Base-by-base conservation (phyloP, 2,329 filamentous ascomycete genomes). In the Colletotrichum caudatum region DNA sequence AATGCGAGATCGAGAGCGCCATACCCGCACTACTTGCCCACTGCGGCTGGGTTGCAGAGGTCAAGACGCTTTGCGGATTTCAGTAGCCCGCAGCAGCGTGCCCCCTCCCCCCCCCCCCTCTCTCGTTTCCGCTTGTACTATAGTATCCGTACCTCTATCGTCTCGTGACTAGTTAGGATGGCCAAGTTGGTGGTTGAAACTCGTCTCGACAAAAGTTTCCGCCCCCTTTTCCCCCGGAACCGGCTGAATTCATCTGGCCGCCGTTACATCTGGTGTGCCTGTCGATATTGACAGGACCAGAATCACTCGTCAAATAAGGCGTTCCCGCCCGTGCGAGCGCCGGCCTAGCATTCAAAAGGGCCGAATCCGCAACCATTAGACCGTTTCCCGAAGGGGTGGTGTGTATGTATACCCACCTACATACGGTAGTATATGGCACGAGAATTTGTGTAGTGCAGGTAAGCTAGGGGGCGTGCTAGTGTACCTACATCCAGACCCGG, bases 281-380 rank as follows among this genome's bases (percentile, higher is more conserved):
- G 67, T 33, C 41, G 57, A 50, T 29, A 37, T 61, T n/a, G 59
- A 66, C 56, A 66, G 66, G 63, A 44, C 51, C 18, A 67, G 23
- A 61, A 44, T 62, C 50, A 26, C 68, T 35, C 68, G 50, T 50
- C 50, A 57, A 58, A 59, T 68, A 64, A 64, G 64, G 63, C 64
- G 69, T 64, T 54, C 29, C 58, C 51, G 69, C 68, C 69, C 46
- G 69, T 71, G 64, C 64, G 69, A 39, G 60, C 18, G n/a, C 16
- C 9, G 18, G 44, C 48, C 23, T 14, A 5, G 14, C 44, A 18
- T 26, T n/a, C 53, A 51, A 67, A 67, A 67, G 63, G 67, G 56
- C 67, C 63, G 67, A 67, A 46, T 46, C 20, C 58, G 39, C 7
- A 8, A 8, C 23, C 8, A 41, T 41, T 66, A 23, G 54, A 39